Evolutionary conservation across 2,329 filamentous ascomycete species (phyloP), one percentile per base, ranked within the genome.

Genomic region (Nemania diffusa): DNA sequence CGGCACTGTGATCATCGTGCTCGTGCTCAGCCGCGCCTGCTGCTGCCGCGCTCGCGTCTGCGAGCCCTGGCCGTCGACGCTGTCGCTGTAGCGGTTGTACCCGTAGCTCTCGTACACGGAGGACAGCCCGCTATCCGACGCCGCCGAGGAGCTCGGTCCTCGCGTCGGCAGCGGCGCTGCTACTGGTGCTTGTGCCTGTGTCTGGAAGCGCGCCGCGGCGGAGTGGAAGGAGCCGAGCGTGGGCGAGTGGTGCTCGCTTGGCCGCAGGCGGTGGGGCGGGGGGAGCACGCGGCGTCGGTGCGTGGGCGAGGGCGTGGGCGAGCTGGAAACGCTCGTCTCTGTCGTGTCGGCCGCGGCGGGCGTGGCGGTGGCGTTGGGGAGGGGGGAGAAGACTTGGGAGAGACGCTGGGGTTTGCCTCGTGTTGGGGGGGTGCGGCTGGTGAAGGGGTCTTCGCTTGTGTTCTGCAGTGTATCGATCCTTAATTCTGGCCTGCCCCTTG

Each of bases 51-150:
- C 50, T 59, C 46, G n/a, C n/a, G n/a, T n/a, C n/a, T n/a, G n/a
- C n/a, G n/a, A n/a, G n/a, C n/a, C n/a, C n/a, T n/a, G n/a, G n/a
- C n/a, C n/a, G n/a, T 65, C 67, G n/a, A 51, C 5, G n/a, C 48
- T 53, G 9, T 65, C 53, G 29, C 57, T 65, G 42, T 65, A 63
- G 22, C 68, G 46, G 32, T 65, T 72, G 57, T 73, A 73, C 7
- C 67, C 68, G 55, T 75, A 75, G 68, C 71, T 74, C 34, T 76
- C 76, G 63, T 77, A 78, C 15, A 77, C 72, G 24, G 74, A 78
- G n/a, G 74, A 76, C 2, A 75, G 57, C 9, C 75, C 73, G 46
- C 70, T 63, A 53, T 77, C 76, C 13, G 76, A 76, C 3, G 29
- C 37, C n/a, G 53, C 64, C n/a, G n/a, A n/a, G 1, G 59, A 62